Evolutionary conservation across 495 filamentous ascomycete species (phyloP).

Genomic region (Bacidia rubella): DNA sequence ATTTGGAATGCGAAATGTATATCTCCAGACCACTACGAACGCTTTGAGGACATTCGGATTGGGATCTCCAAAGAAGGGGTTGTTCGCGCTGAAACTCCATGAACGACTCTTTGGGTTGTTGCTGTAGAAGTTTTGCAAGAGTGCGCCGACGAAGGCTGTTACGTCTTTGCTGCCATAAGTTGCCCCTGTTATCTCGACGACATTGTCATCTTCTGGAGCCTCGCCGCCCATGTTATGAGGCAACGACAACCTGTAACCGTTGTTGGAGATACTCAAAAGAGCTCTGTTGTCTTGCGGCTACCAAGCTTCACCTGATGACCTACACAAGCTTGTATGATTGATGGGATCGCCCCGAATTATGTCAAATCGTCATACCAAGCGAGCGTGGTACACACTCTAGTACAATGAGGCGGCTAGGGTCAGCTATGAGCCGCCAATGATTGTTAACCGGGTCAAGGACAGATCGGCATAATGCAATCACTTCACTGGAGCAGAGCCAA

Average conservation of each 20-base stretch:
- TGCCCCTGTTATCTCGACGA: background rate
- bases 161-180: background rate
- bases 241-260: too few species aligned
- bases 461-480: background rate
- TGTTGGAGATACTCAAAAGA: too few species aligned
- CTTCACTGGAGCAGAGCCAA: background rate
- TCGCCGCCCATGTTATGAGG: background rate
- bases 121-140: background rate
- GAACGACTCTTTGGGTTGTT: background rate
- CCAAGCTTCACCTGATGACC: too few species aligned
- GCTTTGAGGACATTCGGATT: background rate
- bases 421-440: background rate
- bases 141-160: background rate
- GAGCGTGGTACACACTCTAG: background rate
- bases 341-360: too few species aligned
- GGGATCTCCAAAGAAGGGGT: background rate
- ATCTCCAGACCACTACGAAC: background rate
- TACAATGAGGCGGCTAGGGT: background rate
- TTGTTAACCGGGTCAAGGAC: background rate
- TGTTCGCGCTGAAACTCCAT: background rate
- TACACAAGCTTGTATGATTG: too few species aligned
- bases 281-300: too few species aligned
- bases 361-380: too few species aligned
- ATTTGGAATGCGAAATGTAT: background rate
- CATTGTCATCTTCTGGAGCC: background rate